Base-by-base conservation (phyloP, 352 stramenopile genomes). In the Phytophthora podocarpi region DNA sequence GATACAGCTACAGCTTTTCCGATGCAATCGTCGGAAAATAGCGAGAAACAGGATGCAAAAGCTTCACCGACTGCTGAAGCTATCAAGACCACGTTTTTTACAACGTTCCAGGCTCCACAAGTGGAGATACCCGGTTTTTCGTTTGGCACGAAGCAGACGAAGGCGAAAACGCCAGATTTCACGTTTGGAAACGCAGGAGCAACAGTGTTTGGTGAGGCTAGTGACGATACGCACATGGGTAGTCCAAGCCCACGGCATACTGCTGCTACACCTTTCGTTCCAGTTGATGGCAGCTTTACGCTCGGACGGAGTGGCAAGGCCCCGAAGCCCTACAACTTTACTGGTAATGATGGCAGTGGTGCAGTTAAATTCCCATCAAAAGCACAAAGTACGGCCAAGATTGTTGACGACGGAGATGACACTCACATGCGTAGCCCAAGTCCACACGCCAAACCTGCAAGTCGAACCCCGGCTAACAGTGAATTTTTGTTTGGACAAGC, bases 401-500 rank as follows among this genome's bases (percentile, higher is more conserved):
- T 52, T 24, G 30, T 21, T 26, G 37, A 53, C 2, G 37, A 63
- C 6, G 36, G 28, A 5, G 30, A 52, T 23, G 51, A 65, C 34
- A 43, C 61, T 13, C 7, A 16, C 15, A 64, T 75, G 67, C 16
- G 8, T n/a, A 70, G 41, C 28, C 37, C 47, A 36, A 66, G 47
- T 16, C 40, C 57, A 37, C 47, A 42, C 6, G 18, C 18, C 0
- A 52, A 65, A 10, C 21, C 31, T 47, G 16, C 40, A 1, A 43
- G 7, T 31, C 31, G 5, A 21, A 39, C 51, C 3, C 31, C 55
- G 9, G 60, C 27, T 1, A 64, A 61, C 27, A 26, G 16, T 4
- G 50, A 54, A 16, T 70, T 70, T 64, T 16, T 66, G 23, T 70
- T 73, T 58, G 68, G 63, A 27, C 50, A 63, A 60, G 43, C 40